Evolutionary conservation across 306 rosid species (phyloP).

Genomic region (Glycine soja): DNA sequence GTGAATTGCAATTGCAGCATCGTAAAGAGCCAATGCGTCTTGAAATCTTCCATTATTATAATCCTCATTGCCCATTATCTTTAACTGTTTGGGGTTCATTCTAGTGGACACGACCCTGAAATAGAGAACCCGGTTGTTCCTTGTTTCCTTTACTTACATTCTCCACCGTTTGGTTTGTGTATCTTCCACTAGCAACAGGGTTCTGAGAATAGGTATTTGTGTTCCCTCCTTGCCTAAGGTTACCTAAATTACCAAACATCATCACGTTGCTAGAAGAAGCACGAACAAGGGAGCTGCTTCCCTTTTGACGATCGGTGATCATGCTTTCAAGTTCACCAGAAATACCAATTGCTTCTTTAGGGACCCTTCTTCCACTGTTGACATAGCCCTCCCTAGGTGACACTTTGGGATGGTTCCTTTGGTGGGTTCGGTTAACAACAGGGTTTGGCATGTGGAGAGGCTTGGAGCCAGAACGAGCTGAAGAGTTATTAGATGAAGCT

Average conservation of each 20-base stretch:
- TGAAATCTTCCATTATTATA: conserved; percentile 80
- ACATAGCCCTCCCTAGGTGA: conserved; percentile 56
- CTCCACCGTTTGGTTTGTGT: conserved; percentile 41
- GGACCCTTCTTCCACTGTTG: conserved; percentile 67
- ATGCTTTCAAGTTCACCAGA: conserved; percentile 86
- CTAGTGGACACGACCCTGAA: conserved; percentile 75
- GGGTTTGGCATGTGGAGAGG: conserved; percentile 40
- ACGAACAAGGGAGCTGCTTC: conserved; percentile 61
- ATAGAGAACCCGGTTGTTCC: conserved; percentile 53
- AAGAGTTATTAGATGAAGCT: conserved; percentile 25
- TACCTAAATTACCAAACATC: conserved; percentile 76
- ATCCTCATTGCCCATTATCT: conserved; percentile 90
- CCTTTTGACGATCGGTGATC: conserved; percentile 70
- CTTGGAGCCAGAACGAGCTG: conserved; percentile 27
- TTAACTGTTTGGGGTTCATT: conserved; percentile 81
- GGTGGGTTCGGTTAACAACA: background rate
- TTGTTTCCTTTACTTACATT: conserved; percentile 17
- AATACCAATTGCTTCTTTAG: conserved; percentile 71
- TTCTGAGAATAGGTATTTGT: conserved; percentile 27
- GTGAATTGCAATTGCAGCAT: conserved; percentile 79
- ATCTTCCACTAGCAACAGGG: conserved; percentile 37
- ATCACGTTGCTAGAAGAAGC: conserved; percentile 89
- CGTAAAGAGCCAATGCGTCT: conserved; percentile 79
- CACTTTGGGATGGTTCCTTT: conserved; percentile 22
- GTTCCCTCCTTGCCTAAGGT: conserved; percentile 62